Conservation (phyloP, 257 asterid species). For the Verbena officinalis region DNA sequence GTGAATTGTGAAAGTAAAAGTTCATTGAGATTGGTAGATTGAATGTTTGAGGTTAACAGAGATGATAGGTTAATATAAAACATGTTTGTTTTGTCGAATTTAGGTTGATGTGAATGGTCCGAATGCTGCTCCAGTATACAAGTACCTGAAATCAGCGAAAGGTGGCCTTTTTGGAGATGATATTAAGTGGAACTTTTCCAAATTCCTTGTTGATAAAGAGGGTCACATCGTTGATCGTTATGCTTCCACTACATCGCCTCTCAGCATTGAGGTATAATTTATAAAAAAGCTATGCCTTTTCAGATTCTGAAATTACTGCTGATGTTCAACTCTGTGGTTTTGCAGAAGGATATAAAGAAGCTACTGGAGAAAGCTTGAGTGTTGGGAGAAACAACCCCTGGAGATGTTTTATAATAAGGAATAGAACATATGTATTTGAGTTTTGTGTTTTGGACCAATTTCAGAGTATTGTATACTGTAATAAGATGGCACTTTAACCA, state of each 20-base stretch:
- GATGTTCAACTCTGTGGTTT: neutral
- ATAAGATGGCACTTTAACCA: no score
- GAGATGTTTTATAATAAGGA: no score
- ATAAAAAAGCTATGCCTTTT: neutral
- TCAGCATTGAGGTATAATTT: conserved; percentile 74
- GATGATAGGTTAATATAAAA: no score
- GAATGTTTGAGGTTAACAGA: no score
- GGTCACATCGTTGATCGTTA: conserved; percentile 85
- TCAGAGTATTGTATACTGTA: no score
- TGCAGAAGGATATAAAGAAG: conserved; percentile 88
- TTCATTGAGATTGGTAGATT: no score
- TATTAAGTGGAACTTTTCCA: conserved; percentile 93
- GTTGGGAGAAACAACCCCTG: no score
- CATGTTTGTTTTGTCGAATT: neutral
- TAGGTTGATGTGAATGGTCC: conserved; percentile 88
- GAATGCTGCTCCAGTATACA: conserved; percentile 74
- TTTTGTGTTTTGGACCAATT: no score
- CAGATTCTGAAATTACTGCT: neutral
- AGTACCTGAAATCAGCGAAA: conserved; percentile 74
- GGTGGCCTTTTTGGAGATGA: conserved; percentile 79
- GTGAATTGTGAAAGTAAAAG: neutral
- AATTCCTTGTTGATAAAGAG: conserved; percentile 79
- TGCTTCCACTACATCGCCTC: conserved; percentile 89
- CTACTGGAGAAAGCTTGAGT: conserved; percentile 41
- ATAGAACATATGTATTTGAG: no score